Conservation (phyloP, 2,329 filamentous ascomycete genomes). For the Talaromyces funiculosus region DNA sequence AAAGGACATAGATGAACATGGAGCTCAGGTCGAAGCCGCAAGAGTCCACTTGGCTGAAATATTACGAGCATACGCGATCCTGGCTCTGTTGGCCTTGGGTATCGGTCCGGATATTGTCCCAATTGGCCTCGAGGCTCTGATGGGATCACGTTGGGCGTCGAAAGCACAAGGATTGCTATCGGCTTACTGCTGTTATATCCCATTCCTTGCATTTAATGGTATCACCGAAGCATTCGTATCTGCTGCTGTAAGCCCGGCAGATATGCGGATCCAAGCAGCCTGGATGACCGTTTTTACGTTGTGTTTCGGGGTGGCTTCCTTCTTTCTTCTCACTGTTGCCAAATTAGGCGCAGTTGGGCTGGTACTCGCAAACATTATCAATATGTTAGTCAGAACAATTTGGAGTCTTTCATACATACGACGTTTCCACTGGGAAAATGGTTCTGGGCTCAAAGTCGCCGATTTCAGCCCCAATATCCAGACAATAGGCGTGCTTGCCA, state of each 20-base stretch:
- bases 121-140: slow-evolving; percentile 65
- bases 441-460: slow-evolving; percentile 37
- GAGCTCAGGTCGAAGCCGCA: slow-evolving; percentile 21
- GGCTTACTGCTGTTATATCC: slow-evolving; percentile 87
- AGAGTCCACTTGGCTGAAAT: slow-evolving; percentile 43
- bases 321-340: slow-evolving; percentile 64
- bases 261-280: slow-evolving; percentile 70
- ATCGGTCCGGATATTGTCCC: slow-evolving; percentile 73
- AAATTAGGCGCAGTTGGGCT: slow-evolving; percentile 71
- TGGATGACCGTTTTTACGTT: slow-evolving; percentile 82
- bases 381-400: slow-evolving; percentile 76
- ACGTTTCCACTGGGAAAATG: slow-evolving; percentile 53
- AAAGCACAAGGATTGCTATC: slow-evolving; percentile 70
- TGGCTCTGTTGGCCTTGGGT: slow-evolving; percentile 63
- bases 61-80: slow-evolving; percentile 66
- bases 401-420: slow-evolving; percentile 75
- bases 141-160: slow-evolving; percentile 68
- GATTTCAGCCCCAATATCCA: slow-evolving; percentile 42
- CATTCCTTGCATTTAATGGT: slow-evolving; percentile 85
- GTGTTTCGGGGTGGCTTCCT: slow-evolving; percentile 69
- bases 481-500: slow-evolving; percentile 42
- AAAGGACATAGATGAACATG: slow-evolving; percentile 13
- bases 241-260: slow-evolving; percentile 67
- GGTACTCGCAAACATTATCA: slow-evolving; percentile 80
- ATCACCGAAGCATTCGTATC: slow-evolving; percentile 89